Evolutionary conservation across 2,329 filamentous ascomycete species (phyloP).

Genomic region (Phoma sp.): DNA sequence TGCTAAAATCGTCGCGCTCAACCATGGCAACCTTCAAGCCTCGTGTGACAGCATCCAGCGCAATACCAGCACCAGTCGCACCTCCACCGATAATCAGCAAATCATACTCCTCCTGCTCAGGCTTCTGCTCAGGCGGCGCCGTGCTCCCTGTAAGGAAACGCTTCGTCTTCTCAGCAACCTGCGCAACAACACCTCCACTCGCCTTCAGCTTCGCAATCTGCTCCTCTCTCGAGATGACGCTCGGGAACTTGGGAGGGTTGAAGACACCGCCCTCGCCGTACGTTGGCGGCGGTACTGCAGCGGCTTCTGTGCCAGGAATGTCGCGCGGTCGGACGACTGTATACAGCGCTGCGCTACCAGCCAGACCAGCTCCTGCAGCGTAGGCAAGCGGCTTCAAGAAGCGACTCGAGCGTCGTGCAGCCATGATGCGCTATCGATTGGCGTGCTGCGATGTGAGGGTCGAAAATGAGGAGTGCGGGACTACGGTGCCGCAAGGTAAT

Average conservation of each 20-base stretch:
- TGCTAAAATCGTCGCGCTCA: slow-evolving; percentile 82
- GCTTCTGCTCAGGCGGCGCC: slow-evolving; percentile 32
- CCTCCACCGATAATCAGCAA: slow-evolving; percentile 80
- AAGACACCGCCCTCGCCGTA: slow-evolving; percentile 74
- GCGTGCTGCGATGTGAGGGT: slow-evolving; percentile 15
- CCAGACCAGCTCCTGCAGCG: slow-evolving; percentile 62
- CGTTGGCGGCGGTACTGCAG: slow-evolving; percentile 73
- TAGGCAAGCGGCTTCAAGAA: slow-evolving; percentile 67
- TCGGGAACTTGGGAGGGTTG: slow-evolving; percentile 71
- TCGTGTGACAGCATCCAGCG: slow-evolving; percentile 79
- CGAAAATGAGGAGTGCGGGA: not conserved
- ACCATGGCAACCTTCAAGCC: slow-evolving; percentile 82
- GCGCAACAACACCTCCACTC: slow-evolving; percentile 54
- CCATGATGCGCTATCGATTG: slow-evolving; percentile 36
- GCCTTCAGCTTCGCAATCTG: slow-evolving; percentile 68
- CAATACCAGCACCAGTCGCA: slow-evolving; percentile 81
- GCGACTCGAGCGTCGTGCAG: slow-evolving; percentile 50
- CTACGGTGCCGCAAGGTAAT: slow-evolving; percentile 1
- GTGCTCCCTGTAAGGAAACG: slow-evolving; percentile 46
- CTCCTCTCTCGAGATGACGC: slow-evolving; percentile 67
- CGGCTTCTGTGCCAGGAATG: slow-evolving; percentile 73
- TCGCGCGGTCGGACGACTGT: slow-evolving; percentile 73
- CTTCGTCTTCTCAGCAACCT: slow-evolving; percentile 50
- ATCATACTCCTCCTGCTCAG: slow-evolving; percentile 69
- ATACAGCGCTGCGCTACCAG: slow-evolving; percentile 66